phyloP scores from a whole-genome alignment of 2,329 filamentous ascomycete species.

The Fusarium praegraminearum region DNA sequence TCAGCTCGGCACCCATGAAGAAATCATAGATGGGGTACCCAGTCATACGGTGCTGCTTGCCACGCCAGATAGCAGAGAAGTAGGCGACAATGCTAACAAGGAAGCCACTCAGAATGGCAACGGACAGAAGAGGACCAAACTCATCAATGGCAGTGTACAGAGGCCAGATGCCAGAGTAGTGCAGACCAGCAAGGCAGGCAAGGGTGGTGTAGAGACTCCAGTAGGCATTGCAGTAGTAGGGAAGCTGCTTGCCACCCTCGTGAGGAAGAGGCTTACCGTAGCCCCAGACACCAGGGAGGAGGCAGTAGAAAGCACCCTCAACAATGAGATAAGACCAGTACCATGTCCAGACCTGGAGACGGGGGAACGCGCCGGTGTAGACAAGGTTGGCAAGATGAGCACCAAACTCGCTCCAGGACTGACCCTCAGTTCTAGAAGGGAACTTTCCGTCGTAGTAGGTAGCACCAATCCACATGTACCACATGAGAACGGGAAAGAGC shows the following conservation, averaged over 20 bases:
- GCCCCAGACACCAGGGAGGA: conserved; percentile 86
- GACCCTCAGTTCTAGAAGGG: conserved; percentile 73
- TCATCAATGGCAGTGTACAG: conserved; percentile 94
- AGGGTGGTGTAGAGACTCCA: conserved; percentile 91
- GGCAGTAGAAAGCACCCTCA: conserved; percentile 84
- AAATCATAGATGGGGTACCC: conserved; percentile 88
- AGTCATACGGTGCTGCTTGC: conserved; percentile 92
- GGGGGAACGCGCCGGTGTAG: conserved; percentile 87
- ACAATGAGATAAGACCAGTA: conserved; percentile 96
- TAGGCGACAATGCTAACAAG: conserved; percentile 87
- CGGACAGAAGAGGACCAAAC: conserved; percentile 92
- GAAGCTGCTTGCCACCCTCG: conserved; percentile 84
- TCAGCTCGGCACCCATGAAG: conserved; percentile 92
- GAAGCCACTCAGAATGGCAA: conserved; percentile 92
- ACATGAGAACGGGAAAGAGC: conserved; percentile 94
- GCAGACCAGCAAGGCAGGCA: conserved; percentile 74
- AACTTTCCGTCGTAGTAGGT: conserved; percentile 91
- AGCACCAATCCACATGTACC: conserved; percentile 98
- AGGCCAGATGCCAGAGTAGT: conserved; percentile 86
- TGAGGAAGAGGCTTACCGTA: conserved; percentile 91
- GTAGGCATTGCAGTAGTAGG: conserved; percentile 94
- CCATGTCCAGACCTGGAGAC: conserved; percentile 84
- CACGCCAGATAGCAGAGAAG: conserved; percentile 82
- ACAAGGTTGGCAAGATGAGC: conserved; percentile 77
- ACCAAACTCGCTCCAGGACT: conserved; percentile 78